Conservation (phyloP, 192 early-diverging fungal genomes). For the Allomyces arbusculus region DNA sequence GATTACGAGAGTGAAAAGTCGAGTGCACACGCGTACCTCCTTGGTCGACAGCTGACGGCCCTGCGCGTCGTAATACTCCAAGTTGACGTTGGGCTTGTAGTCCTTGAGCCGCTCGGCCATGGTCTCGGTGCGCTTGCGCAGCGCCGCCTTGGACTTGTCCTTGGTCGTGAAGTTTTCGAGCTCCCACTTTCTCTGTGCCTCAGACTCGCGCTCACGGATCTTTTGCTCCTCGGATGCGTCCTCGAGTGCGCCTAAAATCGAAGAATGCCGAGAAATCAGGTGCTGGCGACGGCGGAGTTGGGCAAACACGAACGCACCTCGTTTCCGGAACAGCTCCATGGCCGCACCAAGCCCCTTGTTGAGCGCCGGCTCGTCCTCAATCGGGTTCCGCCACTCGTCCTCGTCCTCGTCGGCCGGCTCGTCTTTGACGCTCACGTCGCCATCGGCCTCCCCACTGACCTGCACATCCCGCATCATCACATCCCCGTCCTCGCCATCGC, state of each 20-base stretch:
- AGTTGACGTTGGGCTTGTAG: constrained; percentile 73
- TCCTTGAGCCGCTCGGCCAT: constrained; percentile 55
- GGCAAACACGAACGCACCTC: constrained; percentile 30
- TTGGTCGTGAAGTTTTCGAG: constrained; percentile 10
- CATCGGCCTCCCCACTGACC: neutral
- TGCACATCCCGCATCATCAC: constrained; percentile 11
- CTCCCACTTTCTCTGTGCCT: neutral
- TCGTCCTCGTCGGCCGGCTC: neutral
- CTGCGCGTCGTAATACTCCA: constrained; percentile 79
- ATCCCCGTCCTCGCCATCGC: constrained; percentile 10
- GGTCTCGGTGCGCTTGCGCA: constrained; percentile 14
- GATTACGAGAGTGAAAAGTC: neutral
- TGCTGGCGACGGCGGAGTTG: too few species aligned
- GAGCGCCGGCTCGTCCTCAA: constrained; percentile 55
- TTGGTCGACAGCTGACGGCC: constrained; percentile 62
- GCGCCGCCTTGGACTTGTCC: constrained; percentile 20
- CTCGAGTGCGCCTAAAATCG: constrained; percentile 14
- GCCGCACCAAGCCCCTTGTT: constrained; percentile 63
- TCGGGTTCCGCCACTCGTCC: neutral
- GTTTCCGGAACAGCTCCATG: constrained; percentile 53
- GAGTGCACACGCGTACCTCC: constrained; percentile 28
- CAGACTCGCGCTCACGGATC: constrained; percentile 31
- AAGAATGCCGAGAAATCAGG: too few species aligned
- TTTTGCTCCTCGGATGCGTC: constrained; percentile 45
- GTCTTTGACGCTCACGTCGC: constrained; percentile 11